Evolutionary conservation across 805 yeast genomes (phyloP).

Genomic region (Candida nonsorbophila): DNA sequence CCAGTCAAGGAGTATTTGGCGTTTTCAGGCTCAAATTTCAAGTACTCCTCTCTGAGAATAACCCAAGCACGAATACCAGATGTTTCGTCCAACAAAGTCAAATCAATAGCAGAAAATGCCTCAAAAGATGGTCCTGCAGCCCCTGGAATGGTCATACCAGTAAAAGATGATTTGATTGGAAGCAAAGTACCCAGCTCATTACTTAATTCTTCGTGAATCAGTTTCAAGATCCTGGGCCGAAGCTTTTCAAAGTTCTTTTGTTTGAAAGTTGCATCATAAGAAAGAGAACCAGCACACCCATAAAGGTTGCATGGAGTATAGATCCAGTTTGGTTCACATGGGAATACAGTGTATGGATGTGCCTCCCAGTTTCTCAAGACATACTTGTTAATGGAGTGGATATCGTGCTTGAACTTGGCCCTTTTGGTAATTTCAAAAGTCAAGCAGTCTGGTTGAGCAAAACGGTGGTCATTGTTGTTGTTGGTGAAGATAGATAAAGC

Average conservation of each 20-base stretch:
- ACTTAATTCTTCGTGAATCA: slow-evolving; percentile 5
- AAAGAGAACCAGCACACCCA: slow-evolving; percentile 5
- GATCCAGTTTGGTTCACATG: slow-evolving; percentile 8
- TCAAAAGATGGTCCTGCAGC: slow-evolving; percentile 5
- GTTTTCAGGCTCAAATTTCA: slow-evolving; percentile 2
- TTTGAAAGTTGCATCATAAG: slow-evolving; percentile 5
- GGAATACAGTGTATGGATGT: slow-evolving; percentile 5
- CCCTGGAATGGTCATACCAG: slow-evolving; percentile 8
- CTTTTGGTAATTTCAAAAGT: slow-evolving; percentile 5
- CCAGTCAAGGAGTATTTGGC: slow-evolving; percentile 3
- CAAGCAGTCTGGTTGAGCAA: slow-evolving; percentile 4
- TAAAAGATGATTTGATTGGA: slow-evolving; percentile 6
- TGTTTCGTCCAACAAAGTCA: slow-evolving; percentile 4
- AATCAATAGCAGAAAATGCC: slow-evolving; percentile 5
- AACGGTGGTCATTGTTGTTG: slow-evolving; percentile 4
- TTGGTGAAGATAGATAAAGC: slow-evolving; percentile 4
- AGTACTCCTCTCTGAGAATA: slow-evolving; percentile 6
- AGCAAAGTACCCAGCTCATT: slow-evolving; percentile 6
- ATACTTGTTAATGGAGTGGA: slow-evolving; percentile 7
- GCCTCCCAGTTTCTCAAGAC: slow-evolving; percentile 7
- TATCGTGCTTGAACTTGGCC: slow-evolving; percentile 6
- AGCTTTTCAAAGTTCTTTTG: slow-evolving; percentile 6
- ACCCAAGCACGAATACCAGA: slow-evolving; percentile 6
- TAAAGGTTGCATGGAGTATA: slow-evolving; percentile 6
- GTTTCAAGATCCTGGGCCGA: slow-evolving; percentile 3